These are phyloP conservation scores for Boletus pseudo-olivaceus DNA, from an alignment of 768 basidiomycete species.

Conservation along the genomic window DNA sequence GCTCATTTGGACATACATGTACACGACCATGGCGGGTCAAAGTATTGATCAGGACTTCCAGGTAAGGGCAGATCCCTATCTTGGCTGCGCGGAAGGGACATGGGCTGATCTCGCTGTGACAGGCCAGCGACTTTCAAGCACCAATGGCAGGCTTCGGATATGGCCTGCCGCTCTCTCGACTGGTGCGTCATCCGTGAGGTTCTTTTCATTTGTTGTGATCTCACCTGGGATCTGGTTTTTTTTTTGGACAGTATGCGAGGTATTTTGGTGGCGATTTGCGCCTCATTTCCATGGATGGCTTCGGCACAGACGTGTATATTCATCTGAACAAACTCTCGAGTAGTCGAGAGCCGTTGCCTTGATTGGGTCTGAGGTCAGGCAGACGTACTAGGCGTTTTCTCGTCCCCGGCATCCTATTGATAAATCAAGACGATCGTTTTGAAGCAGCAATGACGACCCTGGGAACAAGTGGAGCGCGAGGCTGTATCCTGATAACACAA, in stretches of 20 bases:
- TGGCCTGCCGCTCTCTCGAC: constrained; percentile 83
- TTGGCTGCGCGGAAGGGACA: not conserved
- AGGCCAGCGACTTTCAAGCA: constrained; percentile 88
- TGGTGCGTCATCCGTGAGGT: constrained; percentile 49
- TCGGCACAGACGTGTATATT: constrained; percentile 89
- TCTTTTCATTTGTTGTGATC: not conserved
- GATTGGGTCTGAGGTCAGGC: not conserved
- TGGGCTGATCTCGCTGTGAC: not conserved
- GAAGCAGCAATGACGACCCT: not conserved
- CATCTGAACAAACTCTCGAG: constrained; percentile 86
- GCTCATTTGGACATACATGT: constrained; percentile 99
- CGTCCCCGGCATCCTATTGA: not conserved
- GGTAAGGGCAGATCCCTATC: constrained; percentile 1
- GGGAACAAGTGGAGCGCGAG: not conserved
- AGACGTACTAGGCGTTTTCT: not conserved
- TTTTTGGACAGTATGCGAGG: constrained; percentile 67
- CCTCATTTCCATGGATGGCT: constrained; percentile 96
- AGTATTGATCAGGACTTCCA: constrained; percentile 72
- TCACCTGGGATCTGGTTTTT: not conserved
- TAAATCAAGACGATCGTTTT: not conserved
- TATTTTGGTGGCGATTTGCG: constrained; percentile 93
- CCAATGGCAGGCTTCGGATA: constrained; percentile 98
- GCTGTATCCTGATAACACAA: not conserved
- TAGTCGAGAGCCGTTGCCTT: constrained; percentile 71
- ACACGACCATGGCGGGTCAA: constrained; percentile 76